A percentile compares a stretch with the other conserved stretches of the same genome.
Conservation (phyloP, 2,329 filamentous ascomycete genomes). For the Aspergillus novoparasiticus region DNA sequence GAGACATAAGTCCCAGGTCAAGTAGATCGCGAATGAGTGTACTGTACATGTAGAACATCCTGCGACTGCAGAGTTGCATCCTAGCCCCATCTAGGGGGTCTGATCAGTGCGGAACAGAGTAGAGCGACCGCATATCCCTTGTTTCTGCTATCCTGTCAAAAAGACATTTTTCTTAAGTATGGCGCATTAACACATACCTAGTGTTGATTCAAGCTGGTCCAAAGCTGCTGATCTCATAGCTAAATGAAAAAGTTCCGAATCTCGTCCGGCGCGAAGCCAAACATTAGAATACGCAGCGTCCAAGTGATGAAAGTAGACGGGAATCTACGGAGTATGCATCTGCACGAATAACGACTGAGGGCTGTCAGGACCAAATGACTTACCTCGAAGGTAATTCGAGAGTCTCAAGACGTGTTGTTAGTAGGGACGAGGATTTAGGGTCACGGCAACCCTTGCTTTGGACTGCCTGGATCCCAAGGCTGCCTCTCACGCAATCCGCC, state of each 20-base stretch:
- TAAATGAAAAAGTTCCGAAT: not conserved
- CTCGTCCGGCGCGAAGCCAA: not conserved
- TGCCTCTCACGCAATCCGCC: constrained; percentile 4
- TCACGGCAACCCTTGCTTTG: constrained; percentile 1
- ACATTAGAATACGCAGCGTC: not conserved
- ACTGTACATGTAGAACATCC: not conserved
- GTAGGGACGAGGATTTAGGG: not conserved
- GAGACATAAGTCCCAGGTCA: not conserved
- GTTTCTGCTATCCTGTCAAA: not conserved
- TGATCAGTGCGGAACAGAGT: not conserved
- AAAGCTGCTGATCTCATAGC: not conserved
- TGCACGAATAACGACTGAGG: not conserved
- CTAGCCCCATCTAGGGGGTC: not conserved
- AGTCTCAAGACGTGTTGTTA: not conserved
- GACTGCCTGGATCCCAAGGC: constrained; percentile 6
- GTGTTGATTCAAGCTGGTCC: not conserved
- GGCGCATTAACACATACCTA: not conserved
- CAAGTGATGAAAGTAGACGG: not conserved
- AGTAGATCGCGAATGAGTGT: not conserved
- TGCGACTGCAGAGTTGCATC: not conserved
- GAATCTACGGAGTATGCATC: not conserved
- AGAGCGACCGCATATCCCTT: not conserved
- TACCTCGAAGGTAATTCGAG: not conserved
- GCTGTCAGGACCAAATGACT: not conserved
- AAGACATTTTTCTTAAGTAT: not conserved